Evolutionary conservation across 805 yeast species (phyloP), one percentile per base, ranked within the genome.

Genomic region (Yarrowia sp.): DNA sequence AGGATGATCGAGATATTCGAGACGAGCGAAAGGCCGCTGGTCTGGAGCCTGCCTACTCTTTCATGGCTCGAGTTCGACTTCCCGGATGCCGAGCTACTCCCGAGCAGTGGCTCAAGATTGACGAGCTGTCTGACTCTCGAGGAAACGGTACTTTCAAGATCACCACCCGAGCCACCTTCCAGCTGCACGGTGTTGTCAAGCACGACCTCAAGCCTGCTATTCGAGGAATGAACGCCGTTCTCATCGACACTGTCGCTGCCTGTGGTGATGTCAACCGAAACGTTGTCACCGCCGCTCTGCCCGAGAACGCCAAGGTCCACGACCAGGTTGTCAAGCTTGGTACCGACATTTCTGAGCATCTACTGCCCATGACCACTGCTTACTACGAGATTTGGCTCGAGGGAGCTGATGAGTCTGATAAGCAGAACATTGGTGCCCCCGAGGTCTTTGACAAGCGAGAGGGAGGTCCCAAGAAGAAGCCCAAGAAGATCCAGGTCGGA

Each of bases 251-350:
- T 9, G 83, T 93, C 66, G 98, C 96, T 67, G 98, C 98, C 0
- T 93, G 98, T 82, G 98, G 98, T 81, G 98, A 93, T 80, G 98
- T 93, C 48, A 90, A 90, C 79, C 88, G 98, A 83, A 93, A 93
- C 74, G 97, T 93, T 48, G 93, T 92, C 87, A 83, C 89, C 64
- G 84, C 93, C 66, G 96, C 97, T n/a, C 80, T 90, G 33, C 98
- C 98, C 17, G 83, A 83, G 32, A 91, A 91, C 73, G 89, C 92
- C 61, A 85, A 86, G 73, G 82, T 93, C 62, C 98, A 93, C 75
- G 77, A 78, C 33, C 92, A 92, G 78, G 82, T 93, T 68, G 82
- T 86, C 44, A 79, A 81, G 12, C 77, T 83, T 54, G 90, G 93
- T 33, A 74, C 83, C 38, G 76, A 77, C 32, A 85, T 93, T 68